Evolutionary conservation across 1,284 basidiomycete species (phyloP).

Genomic region (Phenoliferia sp.): DNA sequence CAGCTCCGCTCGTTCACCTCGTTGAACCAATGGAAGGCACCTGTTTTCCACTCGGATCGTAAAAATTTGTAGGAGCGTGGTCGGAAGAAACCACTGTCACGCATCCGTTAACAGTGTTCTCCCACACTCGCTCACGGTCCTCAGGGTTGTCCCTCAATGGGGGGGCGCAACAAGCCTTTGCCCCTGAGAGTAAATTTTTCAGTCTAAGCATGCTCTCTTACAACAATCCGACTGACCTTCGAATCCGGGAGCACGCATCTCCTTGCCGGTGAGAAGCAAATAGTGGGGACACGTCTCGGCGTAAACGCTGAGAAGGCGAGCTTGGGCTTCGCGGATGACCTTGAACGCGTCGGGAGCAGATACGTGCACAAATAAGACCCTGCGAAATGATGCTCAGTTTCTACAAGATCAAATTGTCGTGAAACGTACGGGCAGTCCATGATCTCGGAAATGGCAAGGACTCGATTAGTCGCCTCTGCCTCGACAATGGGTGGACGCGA

Average conservation of each 20-base stretch:
- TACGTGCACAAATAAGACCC: slow-evolving; percentile 38
- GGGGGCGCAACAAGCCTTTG: slow-evolving; percentile 38
- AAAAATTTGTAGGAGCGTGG: slow-evolving; percentile 37
- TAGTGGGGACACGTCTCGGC: slow-evolving; percentile 40
- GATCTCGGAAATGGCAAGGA: slow-evolving; percentile 35
- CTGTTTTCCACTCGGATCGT: slow-evolving; percentile 36
- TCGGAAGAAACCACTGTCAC: slow-evolving; percentile 36
- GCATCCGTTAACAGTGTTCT: slow-evolving; percentile 36
- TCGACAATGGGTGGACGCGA: slow-evolving; percentile 37
- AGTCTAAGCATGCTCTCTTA: neutral
- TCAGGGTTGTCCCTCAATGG: slow-evolving; percentile 33
- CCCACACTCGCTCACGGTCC: slow-evolving; percentile 35
- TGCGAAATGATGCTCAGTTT: neutral
- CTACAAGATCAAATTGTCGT: neutral
- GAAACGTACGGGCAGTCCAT: slow-evolving; percentile 33
- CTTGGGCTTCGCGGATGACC: slow-evolving; percentile 36
- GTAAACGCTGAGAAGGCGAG: slow-evolving; percentile 30
- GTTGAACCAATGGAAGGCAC: slow-evolving; percentile 2
- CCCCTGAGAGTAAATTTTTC: slow-evolving; percentile 8
- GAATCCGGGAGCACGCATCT: slow-evolving; percentile 28
- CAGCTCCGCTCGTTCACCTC: neutral
- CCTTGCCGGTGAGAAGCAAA: slow-evolving; percentile 30
- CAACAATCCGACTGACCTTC: slow-evolving; percentile 10
- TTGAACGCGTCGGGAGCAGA: slow-evolving; percentile 30
- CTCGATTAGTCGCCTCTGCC: slow-evolving; percentile 37